Base-by-base conservation (phyloP, 169 alveolate species). In the Babesia divergens region DNA sequence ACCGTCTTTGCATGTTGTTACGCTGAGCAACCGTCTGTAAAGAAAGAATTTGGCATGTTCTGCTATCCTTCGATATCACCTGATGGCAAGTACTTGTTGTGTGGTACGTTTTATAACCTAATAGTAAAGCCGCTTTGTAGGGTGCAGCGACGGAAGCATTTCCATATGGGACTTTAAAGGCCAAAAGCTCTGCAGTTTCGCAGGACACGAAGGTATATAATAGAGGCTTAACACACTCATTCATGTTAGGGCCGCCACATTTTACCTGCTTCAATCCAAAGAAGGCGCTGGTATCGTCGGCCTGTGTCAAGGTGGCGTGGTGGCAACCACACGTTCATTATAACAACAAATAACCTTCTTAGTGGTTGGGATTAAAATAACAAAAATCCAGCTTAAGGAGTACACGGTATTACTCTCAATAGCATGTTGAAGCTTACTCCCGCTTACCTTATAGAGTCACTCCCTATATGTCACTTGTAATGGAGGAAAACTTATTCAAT, bases 241-340 rank as follows among this genome's bases (percentile, higher is more conserved):
- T 1, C 8, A 22, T 24, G 0, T 3, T 26, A 79, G 87, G 87
- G 0, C 87, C 87, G 2, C 83, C 87, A 20, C 46, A 55, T 22
- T 66, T 79, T 34, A 70, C 68, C 13, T 37, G 70, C 55, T 79
- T 79, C 67, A 79, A 79, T 32, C 87, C 87, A 22, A 42, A 64
- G 51, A 79, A 68, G 60, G 87, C 87, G 0, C 5, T 79, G 32
- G 35, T 79, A n/a, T 59, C 83, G 22, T 79, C 87, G 62, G 87
- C 83, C 49, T 79, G 87, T 69, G 82, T 79, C 44, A 79, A 79
- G 28, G 75, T 79, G 13, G 87, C 87, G 31, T 79, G 82, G 87
- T 79, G 87, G 87, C 82, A 56, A 14, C 87, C 87, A 1, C 37
- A 6, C 7, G n/a, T 56, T 1, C 14, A 3, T 14, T 6, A 40